These are phyloP conservation scores for Phialocephala sp. DNA, from an alignment of 2,329 filamentous ascomycete species.

Conservation along the genomic window DNA sequence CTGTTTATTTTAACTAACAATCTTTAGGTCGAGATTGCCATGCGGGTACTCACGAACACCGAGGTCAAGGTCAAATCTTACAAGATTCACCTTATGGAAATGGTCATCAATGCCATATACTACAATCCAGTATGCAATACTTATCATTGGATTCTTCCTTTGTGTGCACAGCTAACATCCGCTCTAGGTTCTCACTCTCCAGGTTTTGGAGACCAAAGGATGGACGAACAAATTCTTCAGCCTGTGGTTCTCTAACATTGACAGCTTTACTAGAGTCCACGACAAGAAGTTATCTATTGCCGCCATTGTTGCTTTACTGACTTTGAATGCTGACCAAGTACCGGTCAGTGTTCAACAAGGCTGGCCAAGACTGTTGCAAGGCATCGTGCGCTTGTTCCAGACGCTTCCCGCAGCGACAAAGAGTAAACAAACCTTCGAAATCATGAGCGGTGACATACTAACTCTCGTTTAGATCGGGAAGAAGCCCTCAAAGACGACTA, in stretches of 20 bases:
- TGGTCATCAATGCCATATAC: constrained; percentile 97
- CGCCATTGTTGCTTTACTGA: constrained; percentile 86
- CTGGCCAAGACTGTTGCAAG: constrained; percentile 89
- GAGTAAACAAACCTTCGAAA: constrained; percentile 58
- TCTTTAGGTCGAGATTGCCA: constrained; percentile 73
- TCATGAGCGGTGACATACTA: constrained; percentile 29
- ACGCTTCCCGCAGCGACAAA: constrained; percentile 86
- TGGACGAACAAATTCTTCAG: constrained; percentile 99
- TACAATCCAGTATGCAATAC: constrained; percentile 75
- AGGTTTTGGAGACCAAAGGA: constrained; percentile 85
- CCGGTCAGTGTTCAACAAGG: constrained; percentile 92
- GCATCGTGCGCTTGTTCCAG: constrained; percentile 89
- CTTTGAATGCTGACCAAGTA: constrained; percentile 78
- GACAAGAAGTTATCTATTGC: constrained; percentile 99
- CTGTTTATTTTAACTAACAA: constrained; percentile 22
- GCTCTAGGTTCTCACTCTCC: constrained; percentile 68
- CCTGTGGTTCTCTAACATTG: constrained; percentile 96
- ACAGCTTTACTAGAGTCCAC: constrained; percentile 90
- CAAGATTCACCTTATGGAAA: constrained; percentile 96
- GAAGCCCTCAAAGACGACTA: constrained; percentile 91
- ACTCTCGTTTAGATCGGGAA: constrained; percentile 70
- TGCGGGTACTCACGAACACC: constrained; percentile 76
- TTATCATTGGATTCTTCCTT: not conserved
- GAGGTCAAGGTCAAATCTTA: constrained; percentile 91
- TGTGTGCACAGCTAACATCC: constrained; percentile 4